Conservation (phyloP, 2,329 filamentous ascomycete genomes). For the Fusarium anguioides region DNA sequence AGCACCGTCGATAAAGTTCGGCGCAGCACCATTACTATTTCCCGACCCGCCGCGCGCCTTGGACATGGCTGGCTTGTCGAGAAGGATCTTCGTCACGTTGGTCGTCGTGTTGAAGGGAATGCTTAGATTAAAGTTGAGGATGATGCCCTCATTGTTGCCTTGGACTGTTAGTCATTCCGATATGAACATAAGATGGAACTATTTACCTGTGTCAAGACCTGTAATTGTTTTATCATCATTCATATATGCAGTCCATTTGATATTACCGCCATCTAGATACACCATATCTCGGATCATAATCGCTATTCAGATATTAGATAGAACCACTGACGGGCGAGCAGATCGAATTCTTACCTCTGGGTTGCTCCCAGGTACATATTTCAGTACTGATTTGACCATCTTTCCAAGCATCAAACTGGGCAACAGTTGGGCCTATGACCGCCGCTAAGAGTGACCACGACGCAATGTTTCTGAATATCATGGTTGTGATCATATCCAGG, state of each 20-base stretch:
- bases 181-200: not conserved
- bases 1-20: conserved; percentile 70
- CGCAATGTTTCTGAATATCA: conserved; percentile 28
- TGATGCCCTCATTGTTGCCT: conserved; percentile 64
- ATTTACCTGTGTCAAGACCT: conserved; percentile 56
- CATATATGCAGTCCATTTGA: conserved; percentile 64
- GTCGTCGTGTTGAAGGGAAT: conserved; percentile 61
- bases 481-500: conserved; percentile 23
- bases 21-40: conserved; percentile 64
- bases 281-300: conserved; percentile 69
- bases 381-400: conserved; percentile 64
- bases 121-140: conserved; percentile 70
- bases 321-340: not conserved
- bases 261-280: conserved; percentile 72
- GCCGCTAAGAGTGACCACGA: conserved; percentile 33
- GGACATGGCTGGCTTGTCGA: conserved; percentile 52
- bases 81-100: conserved; percentile 66
- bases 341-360: conserved; percentile 51
- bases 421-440: conserved; percentile 38
- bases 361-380: conserved; percentile 68
- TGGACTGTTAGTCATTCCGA: conserved; percentile 5
- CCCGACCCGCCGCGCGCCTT: conserved; percentile 60
- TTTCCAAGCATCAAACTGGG: conserved; percentile 62
- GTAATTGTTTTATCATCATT: conserved; percentile 54
- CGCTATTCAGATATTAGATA: conserved; percentile 54